Percentiles rank a stretch among this genome's conserved stretches.
phyloP scores from a whole-genome alignment of 257 asterid species.

The Ophiorrhiza pumila region DNA sequence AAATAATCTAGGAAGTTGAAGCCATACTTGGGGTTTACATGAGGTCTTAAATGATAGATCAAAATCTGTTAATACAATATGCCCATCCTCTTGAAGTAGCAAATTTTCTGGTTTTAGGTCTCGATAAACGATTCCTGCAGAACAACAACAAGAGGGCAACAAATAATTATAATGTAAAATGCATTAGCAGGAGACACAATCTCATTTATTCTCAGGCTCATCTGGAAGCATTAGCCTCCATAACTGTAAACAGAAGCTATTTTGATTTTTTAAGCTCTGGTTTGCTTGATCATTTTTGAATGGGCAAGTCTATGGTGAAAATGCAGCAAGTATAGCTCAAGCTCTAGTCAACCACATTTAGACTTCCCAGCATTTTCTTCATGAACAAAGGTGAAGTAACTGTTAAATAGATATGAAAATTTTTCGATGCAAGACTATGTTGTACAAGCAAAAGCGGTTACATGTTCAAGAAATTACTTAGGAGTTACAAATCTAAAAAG shows the following conservation, averaged over 20 bases:
- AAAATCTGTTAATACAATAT: conserved; percentile 73
- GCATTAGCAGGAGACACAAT: neutral
- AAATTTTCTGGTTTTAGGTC: conserved; percentile 95
- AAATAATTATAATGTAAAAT: conserved; percentile 13
- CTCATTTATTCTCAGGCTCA: neutral
- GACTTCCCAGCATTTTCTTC: neutral
- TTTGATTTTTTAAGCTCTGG: neutral
- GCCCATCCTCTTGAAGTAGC: conserved; percentile 87
- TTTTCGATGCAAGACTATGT: neutral
- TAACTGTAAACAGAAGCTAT: neutral
- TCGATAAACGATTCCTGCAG: conserved; percentile 87
- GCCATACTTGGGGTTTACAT: conserved; percentile 82
- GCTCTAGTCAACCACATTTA: neutral
- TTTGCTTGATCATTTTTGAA: neutral
- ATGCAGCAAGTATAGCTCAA: neutral
- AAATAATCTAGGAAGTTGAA: conserved; percentile 12
- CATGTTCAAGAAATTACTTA: neutral
- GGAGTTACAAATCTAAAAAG: neutral
- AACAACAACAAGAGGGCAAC: conserved; percentile 17
- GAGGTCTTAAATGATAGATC: conserved; percentile 84
- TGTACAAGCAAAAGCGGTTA: neutral
- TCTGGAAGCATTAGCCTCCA: neutral
- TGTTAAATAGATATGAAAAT: neutral
- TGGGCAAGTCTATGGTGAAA: neutral
- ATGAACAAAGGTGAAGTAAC: neutral